A percentile compares a stretch with the other conserved stretches of the same genome.
Evolutionary conservation across 2,329 filamentous ascomycete species (phyloP).

Genomic region (Fusarium sp.): DNA sequence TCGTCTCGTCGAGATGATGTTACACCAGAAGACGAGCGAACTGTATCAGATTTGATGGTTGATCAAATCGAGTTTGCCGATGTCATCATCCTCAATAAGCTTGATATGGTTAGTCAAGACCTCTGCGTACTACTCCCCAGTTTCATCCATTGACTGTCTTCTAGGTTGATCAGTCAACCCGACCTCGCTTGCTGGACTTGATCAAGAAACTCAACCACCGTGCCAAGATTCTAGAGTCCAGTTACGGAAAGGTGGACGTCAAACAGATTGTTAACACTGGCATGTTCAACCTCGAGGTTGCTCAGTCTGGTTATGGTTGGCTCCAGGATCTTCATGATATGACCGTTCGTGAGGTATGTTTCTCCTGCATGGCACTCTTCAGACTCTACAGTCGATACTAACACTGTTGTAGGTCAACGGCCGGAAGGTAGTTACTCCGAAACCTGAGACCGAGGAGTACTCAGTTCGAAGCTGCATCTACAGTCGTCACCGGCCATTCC

Average conservation of each 20-base stretch:
- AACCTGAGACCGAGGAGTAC: conserved; percentile 79
- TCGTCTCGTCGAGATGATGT: conserved; percentile 73
- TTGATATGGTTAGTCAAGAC: conserved; percentile 65
- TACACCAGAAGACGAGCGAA: conserved; percentile 76
- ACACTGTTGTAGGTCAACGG: conserved; percentile 55
- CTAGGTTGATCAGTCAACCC: conserved; percentile 56
- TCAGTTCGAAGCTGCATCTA: conserved; percentile 80
- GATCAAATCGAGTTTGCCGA: conserved; percentile 85
- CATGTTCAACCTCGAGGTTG: conserved; percentile 73
- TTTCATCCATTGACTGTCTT: neutral
- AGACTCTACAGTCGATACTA: too few species aligned
- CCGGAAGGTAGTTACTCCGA: conserved; percentile 69
- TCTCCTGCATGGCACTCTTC: too few species aligned
- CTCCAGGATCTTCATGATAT: conserved; percentile 76
- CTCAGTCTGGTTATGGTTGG: conserved; percentile 76
- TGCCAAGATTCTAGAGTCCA: conserved; percentile 73
- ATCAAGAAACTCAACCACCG: conserved; percentile 74
- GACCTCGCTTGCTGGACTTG: conserved; percentile 63
- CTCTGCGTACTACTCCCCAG: rapidly evolving
- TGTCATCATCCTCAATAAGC: conserved; percentile 78
- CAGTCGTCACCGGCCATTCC: conserved; percentile 67
- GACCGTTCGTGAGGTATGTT: conserved; percentile 67
- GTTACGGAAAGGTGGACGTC: conserved; percentile 70
- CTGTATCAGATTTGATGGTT: conserved; percentile 80
- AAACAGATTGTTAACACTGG: conserved; percentile 74